Evolutionary conservation across 2,329 filamentous ascomycete genomes (phyloP).

Genomic region (Fusarium aywerte): DNA sequence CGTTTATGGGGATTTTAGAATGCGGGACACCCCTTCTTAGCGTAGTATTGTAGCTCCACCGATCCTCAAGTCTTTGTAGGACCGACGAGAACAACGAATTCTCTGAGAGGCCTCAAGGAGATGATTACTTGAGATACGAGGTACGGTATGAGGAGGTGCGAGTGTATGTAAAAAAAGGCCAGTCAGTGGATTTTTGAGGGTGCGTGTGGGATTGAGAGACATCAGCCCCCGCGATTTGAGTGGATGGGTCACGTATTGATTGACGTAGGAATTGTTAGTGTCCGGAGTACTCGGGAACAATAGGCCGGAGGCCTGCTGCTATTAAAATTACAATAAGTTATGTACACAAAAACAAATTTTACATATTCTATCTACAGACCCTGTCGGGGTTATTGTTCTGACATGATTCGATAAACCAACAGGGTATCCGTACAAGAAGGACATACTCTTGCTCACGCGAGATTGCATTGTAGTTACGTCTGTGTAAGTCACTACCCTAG

Average conservation of each 20-base stretch:
- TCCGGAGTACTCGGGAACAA: constrained; percentile 33
- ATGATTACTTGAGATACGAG: constrained; percentile 1
- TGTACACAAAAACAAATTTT: no score
- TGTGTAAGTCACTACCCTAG: not conserved
- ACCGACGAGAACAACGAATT: constrained; percentile 1
- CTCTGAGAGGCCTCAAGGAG: constrained; percentile 4
- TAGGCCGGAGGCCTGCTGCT: constrained; percentile 1
- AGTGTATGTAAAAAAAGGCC: constrained; percentile 16
- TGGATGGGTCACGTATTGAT: constrained; percentile 24
- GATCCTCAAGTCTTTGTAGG: constrained; percentile 15
- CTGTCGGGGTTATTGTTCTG: not conserved
- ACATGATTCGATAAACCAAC: not conserved
- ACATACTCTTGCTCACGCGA: not conserved
- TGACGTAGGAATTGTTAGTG: constrained; percentile 38
- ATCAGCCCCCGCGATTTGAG: constrained; percentile 33
- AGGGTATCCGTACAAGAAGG: not conserved
- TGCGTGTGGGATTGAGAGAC: constrained; percentile 40
- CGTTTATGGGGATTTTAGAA: constrained; percentile 36
- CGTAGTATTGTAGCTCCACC: constrained; percentile 35
- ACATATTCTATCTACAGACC: not conserved
- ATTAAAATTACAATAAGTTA: not conserved
- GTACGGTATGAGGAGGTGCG: constrained; percentile 17
- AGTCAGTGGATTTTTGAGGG: constrained; percentile 17
- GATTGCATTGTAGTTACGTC: not conserved
- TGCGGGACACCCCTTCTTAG: constrained; percentile 39